Evolutionary conservation across 345 rosid species (phyloP).

Genomic region (Physaria fendleri): DNA sequence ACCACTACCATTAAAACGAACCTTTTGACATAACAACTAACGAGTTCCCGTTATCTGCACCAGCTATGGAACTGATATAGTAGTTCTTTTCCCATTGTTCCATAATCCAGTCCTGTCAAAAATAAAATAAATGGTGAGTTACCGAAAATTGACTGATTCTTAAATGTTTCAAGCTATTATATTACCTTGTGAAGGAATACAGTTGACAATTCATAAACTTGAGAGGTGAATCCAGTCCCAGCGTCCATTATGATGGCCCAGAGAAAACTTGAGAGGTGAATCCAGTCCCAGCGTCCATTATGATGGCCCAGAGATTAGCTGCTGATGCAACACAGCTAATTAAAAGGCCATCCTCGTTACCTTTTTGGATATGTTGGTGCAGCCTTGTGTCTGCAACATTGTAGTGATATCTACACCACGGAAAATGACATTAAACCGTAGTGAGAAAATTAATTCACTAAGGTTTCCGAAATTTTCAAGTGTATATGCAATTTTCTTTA

Average conservation of each 20-base stretch:
- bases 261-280: no score
- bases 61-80: slow-evolving; percentile 84
- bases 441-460: neutral
- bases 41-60: slow-evolving; percentile 77
- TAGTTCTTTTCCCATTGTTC: slow-evolving; percentile 96
- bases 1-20: slow-evolving; percentile 12
- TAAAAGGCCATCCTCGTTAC: slow-evolving; percentile 80
- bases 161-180: slow-evolving; percentile 1
- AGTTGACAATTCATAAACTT: slow-evolving; percentile 81
- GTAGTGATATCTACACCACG: slow-evolving; percentile 77
- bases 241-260: no score
- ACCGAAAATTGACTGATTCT: neutral
- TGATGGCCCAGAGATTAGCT: slow-evolving; percentile 87
- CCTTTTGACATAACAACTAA: slow-evolving; percentile 98
- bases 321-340: slow-evolving; percentile 90
- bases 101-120: slow-evolving; percentile 93
- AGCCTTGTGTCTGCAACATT: slow-evolving; percentile 79
- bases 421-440: neutral
- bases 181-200: slow-evolving; percentile 85
- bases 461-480: slow-evolving; percentile 30
- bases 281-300: slow-evolving; percentile 99
- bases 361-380: slow-evolving; percentile 76
- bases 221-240: no score
- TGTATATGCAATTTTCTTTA: slow-evolving; percentile 31
- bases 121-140: neutral